Conservation (phyloP, 1,284 basidiomycete species). For the Boletus albobrunnescens region DNA sequence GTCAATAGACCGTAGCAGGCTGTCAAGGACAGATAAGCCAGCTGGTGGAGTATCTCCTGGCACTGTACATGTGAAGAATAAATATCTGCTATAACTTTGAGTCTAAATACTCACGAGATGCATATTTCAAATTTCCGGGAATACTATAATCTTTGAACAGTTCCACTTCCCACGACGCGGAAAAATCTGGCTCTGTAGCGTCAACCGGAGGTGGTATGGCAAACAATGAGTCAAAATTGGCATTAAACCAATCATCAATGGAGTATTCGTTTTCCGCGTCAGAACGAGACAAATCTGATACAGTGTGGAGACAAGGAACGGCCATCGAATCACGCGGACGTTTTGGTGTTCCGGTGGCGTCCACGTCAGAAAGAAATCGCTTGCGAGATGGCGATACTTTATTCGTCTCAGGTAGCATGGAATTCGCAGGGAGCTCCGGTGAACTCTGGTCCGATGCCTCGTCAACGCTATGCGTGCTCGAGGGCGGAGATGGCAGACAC, state of each 20-base stretch:
- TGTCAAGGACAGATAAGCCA: conserved; percentile 12
- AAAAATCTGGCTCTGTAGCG: conserved; percentile 15
- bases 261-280: conserved; percentile 12
- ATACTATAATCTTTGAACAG: conserved; percentile 28
- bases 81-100: background rate
- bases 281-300: conserved; percentile 28
- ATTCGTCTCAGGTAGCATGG: background rate
- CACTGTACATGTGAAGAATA: background rate
- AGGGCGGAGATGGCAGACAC: conserved; percentile 21
- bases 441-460: background rate
- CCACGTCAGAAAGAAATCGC: conserved; percentile 34
- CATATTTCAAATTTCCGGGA: background rate
- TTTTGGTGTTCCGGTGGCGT: conserved; percentile 17
- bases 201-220: conserved; percentile 25
- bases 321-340: conserved; percentile 17
- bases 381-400: conserved; percentile 19
- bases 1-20: conserved; percentile 15
- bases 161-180: conserved; percentile 24
- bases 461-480: conserved; percentile 13
- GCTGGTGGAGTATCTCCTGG: background rate
- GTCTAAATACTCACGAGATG: conserved; percentile 12
- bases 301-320: conserved; percentile 20
- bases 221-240: conserved; percentile 25
- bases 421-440: background rate
- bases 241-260: conserved; percentile 31